phyloP scores from a whole-genome alignment of 352 stramenopile genomes.

The Globisporangium apiculatum region DNA sequence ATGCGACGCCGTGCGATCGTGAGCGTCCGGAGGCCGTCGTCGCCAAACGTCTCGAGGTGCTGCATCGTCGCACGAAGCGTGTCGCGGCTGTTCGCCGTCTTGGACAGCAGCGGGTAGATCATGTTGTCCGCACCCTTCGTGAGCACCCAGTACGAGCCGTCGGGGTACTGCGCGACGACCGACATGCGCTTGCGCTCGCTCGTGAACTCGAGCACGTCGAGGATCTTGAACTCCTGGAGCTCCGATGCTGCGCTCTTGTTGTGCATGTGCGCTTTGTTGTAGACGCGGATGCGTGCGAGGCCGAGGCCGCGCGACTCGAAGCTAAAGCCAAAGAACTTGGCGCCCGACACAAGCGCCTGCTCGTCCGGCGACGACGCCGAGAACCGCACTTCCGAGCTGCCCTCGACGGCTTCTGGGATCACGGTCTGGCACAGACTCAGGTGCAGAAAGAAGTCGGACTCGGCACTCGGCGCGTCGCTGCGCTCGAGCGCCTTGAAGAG shows the following conservation, averaged over 20 bases:
- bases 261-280: constrained; percentile 30
- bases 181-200: constrained; percentile 98
- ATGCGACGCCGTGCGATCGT: constrained; percentile 64
- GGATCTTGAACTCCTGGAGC: constrained; percentile 64
- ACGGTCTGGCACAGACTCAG: constrained; percentile 80
- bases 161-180: constrained; percentile 83
- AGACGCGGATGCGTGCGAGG: constrained; percentile 51
- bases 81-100: constrained; percentile 46
- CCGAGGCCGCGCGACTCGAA: constrained; percentile 66
- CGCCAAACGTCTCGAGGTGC: constrained; percentile 74
- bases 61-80: constrained; percentile 47
- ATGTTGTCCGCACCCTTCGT: constrained; percentile 92
- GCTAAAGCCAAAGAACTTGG: constrained; percentile 70
- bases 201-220: constrained; percentile 84
- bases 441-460: constrained; percentile 82
- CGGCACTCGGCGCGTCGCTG: constrained; percentile 17
- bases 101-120: constrained; percentile 78
- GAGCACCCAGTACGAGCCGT: constrained; percentile 60
- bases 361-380: constrained; percentile 84
- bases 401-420: constrained; percentile 54
- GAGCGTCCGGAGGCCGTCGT: constrained; percentile 81
- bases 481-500: constrained; percentile 39
- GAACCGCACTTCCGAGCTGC: constrained; percentile 44
- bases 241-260: constrained; percentile 28
- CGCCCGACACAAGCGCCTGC: constrained; percentile 84